Conservation (phyloP, 1,139 yeast species). For the Pichia sp. region DNA sequence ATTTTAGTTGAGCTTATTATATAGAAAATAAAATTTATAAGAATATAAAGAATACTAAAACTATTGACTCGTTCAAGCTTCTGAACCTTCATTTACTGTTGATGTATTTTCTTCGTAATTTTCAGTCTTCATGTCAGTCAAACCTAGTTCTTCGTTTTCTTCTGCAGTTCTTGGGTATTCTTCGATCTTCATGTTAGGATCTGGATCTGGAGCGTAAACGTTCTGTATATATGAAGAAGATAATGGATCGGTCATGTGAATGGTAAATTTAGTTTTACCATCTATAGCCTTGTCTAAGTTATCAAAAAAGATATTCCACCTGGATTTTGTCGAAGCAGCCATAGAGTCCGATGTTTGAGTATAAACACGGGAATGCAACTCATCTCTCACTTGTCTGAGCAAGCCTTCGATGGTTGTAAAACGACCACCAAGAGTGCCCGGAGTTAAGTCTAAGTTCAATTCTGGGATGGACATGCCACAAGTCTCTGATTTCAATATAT, state of each 20-base stretch:
- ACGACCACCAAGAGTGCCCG: slow-evolving; percentile 97
- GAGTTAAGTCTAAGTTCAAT: slow-evolving; percentile 81
- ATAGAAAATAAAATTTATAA: slow-evolving; percentile 1
- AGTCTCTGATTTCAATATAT: slow-evolving; percentile 89
- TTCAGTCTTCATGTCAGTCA: slow-evolving; percentile 61
- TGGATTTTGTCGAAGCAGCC: slow-evolving; percentile 67
- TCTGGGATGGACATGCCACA: slow-evolving; percentile 87
- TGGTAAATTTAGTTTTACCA: slow-evolving; percentile 80
- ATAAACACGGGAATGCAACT: slow-evolving; percentile 79
- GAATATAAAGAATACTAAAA: neutral
- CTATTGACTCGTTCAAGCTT: neutral
- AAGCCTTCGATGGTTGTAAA: slow-evolving; percentile 96
- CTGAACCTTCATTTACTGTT: neutral
- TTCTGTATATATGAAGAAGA: slow-evolving; percentile 95
- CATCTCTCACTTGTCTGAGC: slow-evolving; percentile 82
- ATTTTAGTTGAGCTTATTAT: neutral
- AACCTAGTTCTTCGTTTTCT: slow-evolving; percentile 89
- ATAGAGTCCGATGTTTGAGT: slow-evolving; percentile 87
- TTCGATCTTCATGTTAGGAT: slow-evolving; percentile 90
- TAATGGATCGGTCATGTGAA: slow-evolving; percentile 87
- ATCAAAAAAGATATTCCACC: slow-evolving; percentile 80
- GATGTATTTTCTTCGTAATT: slow-evolving; percentile 6
- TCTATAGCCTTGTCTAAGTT: slow-evolving; percentile 74
- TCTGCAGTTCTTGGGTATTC: slow-evolving; percentile 83
- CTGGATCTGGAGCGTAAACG: slow-evolving; percentile 95